Evolutionary conservation across 106 monocot species (phyloP).

Genomic region (Acorus gramineus): DNA sequence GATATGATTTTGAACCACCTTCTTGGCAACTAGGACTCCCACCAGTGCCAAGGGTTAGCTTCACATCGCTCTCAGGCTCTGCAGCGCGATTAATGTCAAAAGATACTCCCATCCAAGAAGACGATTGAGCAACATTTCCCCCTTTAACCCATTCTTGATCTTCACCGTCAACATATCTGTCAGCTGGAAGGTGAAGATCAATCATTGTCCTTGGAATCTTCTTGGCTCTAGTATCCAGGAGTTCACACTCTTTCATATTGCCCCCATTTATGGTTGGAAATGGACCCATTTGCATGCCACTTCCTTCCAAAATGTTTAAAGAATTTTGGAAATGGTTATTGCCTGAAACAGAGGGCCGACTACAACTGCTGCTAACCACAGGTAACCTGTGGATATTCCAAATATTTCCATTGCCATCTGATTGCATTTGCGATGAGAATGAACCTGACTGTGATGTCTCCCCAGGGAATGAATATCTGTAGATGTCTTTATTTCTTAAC

Average conservation of each 20-base stretch:
- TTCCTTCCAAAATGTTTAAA: background rate
- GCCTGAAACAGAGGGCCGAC: background rate
- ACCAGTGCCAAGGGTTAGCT: conserved; percentile 7
- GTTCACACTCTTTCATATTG: background rate
- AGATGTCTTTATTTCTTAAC: conserved; percentile 17
- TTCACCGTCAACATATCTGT: conserved; percentile 8
- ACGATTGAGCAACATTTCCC: background rate
- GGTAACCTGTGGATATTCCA: conserved; percentile 10
- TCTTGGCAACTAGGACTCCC: background rate
- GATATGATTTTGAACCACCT: background rate
- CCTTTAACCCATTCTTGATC: background rate
- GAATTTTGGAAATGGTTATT: background rate
- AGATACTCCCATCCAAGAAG: background rate
- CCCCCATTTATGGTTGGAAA: background rate
- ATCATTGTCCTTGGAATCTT: conserved; percentile 2
- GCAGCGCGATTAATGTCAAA: background rate
- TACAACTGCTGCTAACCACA: background rate
- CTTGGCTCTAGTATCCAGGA: background rate
- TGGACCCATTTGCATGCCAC: background rate
- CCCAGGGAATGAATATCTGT: conserved; percentile 4
- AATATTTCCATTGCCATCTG: conserved; percentile 8
- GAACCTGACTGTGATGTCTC: conserved; percentile 18
- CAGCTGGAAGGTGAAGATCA: conserved; percentile 11
- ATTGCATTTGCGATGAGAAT: conserved; percentile 21
- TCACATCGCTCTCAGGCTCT: conserved; percentile 2